Percentiles rank a stretch among this genome's conserved stretches.
Evolutionary conservation across 148 eudicot genomes (phyloP).

Genomic region (Diospyros kaki): DNA sequence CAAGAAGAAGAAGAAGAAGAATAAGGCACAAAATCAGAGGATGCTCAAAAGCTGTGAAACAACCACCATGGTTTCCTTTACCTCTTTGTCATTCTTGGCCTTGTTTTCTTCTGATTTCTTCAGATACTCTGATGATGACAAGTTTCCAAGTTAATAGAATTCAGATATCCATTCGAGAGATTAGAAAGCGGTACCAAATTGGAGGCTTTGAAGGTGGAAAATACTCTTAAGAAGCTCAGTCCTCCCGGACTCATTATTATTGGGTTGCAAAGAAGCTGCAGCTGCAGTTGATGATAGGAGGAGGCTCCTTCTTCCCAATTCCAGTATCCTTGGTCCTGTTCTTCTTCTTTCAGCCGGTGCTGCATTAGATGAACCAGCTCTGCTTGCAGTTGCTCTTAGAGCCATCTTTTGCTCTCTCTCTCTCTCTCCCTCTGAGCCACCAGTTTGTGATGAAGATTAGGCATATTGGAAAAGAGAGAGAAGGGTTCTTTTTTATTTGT

Average conservation of each 20-base stretch:
- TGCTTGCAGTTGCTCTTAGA: conserved; percentile 14
- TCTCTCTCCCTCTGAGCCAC: conserved; percentile 9
- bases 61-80: conserved; percentile 10
- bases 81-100: conserved; percentile 95
- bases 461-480: too few species aligned
- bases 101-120: conserved; percentile 95
- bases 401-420: conserved; percentile 18
- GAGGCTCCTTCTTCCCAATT: conserved; percentile 36
- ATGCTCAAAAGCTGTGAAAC: background rate
- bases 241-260: conserved; percentile 38
- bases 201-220: background rate
- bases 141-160: background rate
- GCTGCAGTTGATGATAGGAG: conserved; percentile 31
- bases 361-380: background rate
- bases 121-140: conserved; percentile 51
- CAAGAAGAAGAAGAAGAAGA: background rate
- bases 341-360: conserved; percentile 4
- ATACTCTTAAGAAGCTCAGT: conserved; percentile 79
- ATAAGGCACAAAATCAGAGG: background rate
- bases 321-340: conserved; percentile 1
- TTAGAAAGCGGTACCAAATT: too few species aligned
- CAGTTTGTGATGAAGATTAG: conserved; percentile 10
- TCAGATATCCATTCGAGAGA: too few species aligned
- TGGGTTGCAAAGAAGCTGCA: conserved; percentile 27
- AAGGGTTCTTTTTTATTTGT: too few species aligned